Evolutionary conservation across 2,329 filamentous ascomycete species (phyloP).

Genomic region (Lecanicillium sp.): DNA sequence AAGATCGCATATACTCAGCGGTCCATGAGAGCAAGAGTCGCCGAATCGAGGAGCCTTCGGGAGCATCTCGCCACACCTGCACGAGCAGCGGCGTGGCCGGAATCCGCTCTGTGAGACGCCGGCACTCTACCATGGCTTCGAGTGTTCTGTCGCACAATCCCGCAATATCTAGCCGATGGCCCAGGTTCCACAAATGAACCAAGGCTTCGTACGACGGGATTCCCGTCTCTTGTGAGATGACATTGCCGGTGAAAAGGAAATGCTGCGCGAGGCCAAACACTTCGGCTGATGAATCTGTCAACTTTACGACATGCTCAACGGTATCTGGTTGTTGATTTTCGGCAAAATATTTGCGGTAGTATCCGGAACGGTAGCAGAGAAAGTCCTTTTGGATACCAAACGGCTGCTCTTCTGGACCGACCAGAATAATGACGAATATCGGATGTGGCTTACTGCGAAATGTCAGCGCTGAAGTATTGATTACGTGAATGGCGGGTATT

Average conservation of each 20-base stretch:
- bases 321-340: slow-evolving; percentile 23
- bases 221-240: slow-evolving; percentile 32
- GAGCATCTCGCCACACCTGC: slow-evolving; percentile 54
- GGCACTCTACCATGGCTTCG: slow-evolving; percentile 48
- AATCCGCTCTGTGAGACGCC: slow-evolving; percentile 43
- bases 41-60: slow-evolving; percentile 50
- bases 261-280: slow-evolving; percentile 48
- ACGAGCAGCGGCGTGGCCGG: slow-evolving; percentile 51
- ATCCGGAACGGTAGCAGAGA: slow-evolving; percentile 41
- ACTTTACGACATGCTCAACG: slow-evolving; percentile 41
- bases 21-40: slow-evolving; percentile 52
- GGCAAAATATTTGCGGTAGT: slow-evolving; percentile 38
- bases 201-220: slow-evolving; percentile 46
- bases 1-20: slow-evolving; percentile 54
- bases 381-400: slow-evolving; percentile 54
- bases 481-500: too few species aligned
- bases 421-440: slow-evolving; percentile 45
- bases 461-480: too few species aligned
- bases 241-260: slow-evolving; percentile 42
- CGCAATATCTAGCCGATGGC: slow-evolving; percentile 40
- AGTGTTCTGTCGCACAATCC: slow-evolving; percentile 49
- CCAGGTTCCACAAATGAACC: slow-evolving; percentile 49
- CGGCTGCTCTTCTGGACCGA: slow-evolving; percentile 42
- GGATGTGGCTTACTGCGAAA: slow-evolving; percentile 42
- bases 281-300: slow-evolving; percentile 38